Conservation (phyloP, 1,284 basidiomycete genomes). For the Irpex sp. region DNA sequence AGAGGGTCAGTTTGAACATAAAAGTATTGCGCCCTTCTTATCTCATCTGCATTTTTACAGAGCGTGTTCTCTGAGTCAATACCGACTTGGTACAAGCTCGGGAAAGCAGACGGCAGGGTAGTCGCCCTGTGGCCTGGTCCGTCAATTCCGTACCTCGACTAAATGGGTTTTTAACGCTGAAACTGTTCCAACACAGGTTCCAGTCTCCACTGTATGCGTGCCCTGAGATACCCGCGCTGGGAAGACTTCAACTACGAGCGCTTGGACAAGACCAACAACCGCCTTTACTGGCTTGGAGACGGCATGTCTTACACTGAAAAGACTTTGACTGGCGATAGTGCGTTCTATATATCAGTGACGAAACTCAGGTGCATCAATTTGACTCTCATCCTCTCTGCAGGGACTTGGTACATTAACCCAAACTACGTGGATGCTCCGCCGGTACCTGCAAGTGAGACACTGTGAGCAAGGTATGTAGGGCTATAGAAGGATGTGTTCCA, state of each 20-base stretch:
- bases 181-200: conserved; percentile 35
- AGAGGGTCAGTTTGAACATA: conserved; percentile 30
- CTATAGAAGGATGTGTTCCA: too few relatives aligned
- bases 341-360: conserved; percentile 20
- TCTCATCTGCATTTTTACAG: conserved; percentile 24
- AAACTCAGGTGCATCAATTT: not conserved
- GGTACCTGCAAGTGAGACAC: not conserved
- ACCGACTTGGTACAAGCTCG: conserved; percentile 65
- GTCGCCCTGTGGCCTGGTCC: conserved; percentile 58
- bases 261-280: conserved; percentile 40
- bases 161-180: too few relatives aligned
- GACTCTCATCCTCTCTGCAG: conserved; percentile 22
- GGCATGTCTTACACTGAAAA: conserved; percentile 47
- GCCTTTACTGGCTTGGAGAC: conserved; percentile 58
- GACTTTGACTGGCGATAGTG: conserved; percentile 42
- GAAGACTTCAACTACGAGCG: conserved; percentile 60
- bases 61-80: conserved; percentile 59
- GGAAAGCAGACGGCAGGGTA: conserved; percentile 54
- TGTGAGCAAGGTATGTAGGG: not conserved
- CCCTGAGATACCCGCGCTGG: conserved; percentile 56
- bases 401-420: conserved; percentile 45
- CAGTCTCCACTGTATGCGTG: conserved; percentile 45
- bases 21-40: not conserved
- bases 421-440: conserved; percentile 29
- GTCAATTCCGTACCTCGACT: not conserved